Base-by-base conservation (phyloP, 495 filamentous ascomycete genomes). In the Bombardia bombarda region DNA sequence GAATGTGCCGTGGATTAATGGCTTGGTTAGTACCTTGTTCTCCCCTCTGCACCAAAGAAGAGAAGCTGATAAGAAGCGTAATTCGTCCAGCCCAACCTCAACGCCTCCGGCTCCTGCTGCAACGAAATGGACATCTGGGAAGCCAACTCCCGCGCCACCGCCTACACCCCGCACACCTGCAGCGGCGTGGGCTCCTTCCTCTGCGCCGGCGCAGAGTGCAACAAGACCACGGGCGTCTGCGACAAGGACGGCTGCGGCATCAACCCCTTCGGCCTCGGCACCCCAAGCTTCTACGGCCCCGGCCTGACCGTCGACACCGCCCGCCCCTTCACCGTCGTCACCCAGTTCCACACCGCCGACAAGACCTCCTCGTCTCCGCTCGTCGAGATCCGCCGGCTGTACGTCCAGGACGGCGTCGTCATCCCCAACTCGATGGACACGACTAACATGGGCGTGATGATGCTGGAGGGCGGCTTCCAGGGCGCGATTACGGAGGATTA, bases 91-190 rank as follows among this genome's bases (percentile, higher is more conserved):
- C 66, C 63, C 22, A 80, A 80, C 56, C 58, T 73, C 40, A 62
- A 71, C 25, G 54, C 47, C 14, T 47, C 58, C 17, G 73, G 75
- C 12, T 59, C 65, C 7, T 80, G 76, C 65, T 79, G 78, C 58
- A 76, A 74, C 42, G 74, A 79, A 52, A 79, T 80, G 74, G 76
- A 79, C 55, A 68, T 79, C 50, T 78, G 78, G 74, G 73, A 80
- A 56, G 80, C 78, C 25, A 86, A 86, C 65, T 55, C 66, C 4
- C 47, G 51, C 3, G 63, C 81, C 13, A 82, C 73, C 6, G 67
- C 64, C 14, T 62, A 74, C 32, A 78, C 79, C 0, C 78, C 80
- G 4, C 77, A 80, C 52, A 55, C 71, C 1, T 82, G 80, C 67
- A 64, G 58, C 51, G 57, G 56, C 24, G 55, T 54, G 0, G 60